Conservation (phyloP, 495 filamentous ascomycete species). For the Endocarpon pusillum region DNA sequence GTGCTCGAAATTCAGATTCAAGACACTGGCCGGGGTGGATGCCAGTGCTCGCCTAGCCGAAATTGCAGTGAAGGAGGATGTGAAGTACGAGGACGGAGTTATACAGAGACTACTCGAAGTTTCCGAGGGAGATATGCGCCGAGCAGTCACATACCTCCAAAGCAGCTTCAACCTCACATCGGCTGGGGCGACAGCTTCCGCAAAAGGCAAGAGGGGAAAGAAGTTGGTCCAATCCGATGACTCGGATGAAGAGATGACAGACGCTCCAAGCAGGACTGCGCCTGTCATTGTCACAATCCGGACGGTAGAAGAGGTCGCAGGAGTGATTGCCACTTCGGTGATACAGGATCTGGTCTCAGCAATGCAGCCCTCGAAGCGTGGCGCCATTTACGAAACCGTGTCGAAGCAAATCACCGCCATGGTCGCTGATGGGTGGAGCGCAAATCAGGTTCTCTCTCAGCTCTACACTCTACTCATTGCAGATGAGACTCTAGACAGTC, state of each 20-base stretch:
- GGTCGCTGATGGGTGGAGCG: constrained; percentile 96
- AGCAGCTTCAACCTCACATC: constrained; percentile 70
- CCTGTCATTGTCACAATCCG: constrained; percentile 43
- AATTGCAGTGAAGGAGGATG: constrained; percentile 62
- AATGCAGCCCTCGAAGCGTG: constrained; percentile 52
- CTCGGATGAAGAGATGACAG: constrained; percentile 33
- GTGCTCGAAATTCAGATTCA: constrained; percentile 97
- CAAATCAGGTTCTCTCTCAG: constrained; percentile 70
- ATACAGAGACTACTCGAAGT: constrained; percentile 70
- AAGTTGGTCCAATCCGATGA: constrained; percentile 41
- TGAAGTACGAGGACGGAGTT: constrained; percentile 59
- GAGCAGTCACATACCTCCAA: constrained; percentile 91
- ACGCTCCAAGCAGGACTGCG: constrained; percentile 14
- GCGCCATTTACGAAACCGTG: constrained; percentile 50
- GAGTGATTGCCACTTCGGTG: constrained; percentile 64
- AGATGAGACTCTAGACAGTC: not conserved
- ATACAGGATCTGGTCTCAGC: constrained; percentile 54
- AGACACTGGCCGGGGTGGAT: constrained; percentile 73
- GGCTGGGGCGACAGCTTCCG: constrained; percentile 21
- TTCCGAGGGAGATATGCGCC: constrained; percentile 84
- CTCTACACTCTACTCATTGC: constrained; percentile 24
- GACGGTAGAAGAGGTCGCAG: constrained; percentile 86
- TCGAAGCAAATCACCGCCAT: constrained; percentile 68
- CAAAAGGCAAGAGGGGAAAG: constrained; percentile 20
- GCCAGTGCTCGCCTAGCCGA: constrained; percentile 56